Base-by-base conservation (phyloP, 2,329 filamentous ascomycete species). In the Talaromyces sp. region DNA sequence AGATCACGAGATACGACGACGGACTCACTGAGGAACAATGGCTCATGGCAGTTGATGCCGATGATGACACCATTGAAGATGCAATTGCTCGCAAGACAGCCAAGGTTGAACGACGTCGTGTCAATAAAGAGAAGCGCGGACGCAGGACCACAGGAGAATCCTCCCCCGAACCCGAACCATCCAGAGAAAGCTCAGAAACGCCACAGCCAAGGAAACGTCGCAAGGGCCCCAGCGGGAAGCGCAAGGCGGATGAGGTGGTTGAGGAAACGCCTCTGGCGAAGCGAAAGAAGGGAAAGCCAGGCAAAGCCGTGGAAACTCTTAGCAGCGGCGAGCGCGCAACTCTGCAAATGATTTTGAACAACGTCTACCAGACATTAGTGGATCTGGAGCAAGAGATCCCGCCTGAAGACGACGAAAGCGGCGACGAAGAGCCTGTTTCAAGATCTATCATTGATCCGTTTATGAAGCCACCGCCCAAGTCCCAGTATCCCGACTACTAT, bases 11-110 rank as follows among this genome's bases (percentile, higher is more conserved):
- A 75, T 99, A 99, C 69, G 95, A 99, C 70, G 95, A 99, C 71
- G 95, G 96, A 58, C 86, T 99, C 33, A 98, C 95, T 0, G 96
- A 99, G 78, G 95, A 99, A 79, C 96, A 99, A 76, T 99, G 95
- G 95, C 85, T 98, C 57, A 94, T 96, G 82, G 95, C 95, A 59
- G 94, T 99, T 34, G 95, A 99, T 73, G 94, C 96, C 64, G 93
- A 97, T 57, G 95, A 99, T 1, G 95, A 99, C 73, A 89, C 87
- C 0, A 92, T 96, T 33, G 95, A 98, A 73, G 93, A 92, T 59
- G 95, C 95, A 2, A 93, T 96, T 42, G 90, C 91, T 40, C 88
- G 95, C 47, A 98, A 97, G 71, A 88, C 92, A 72, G 91, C 91
- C 4, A 87, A 90, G 59, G 91, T 92, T 66, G 91, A 92, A 64